These are phyloP conservation scores for Coffea canephora DNA, from an alignment of 257 asterid genomes.

Conservation along the genomic window DNA sequence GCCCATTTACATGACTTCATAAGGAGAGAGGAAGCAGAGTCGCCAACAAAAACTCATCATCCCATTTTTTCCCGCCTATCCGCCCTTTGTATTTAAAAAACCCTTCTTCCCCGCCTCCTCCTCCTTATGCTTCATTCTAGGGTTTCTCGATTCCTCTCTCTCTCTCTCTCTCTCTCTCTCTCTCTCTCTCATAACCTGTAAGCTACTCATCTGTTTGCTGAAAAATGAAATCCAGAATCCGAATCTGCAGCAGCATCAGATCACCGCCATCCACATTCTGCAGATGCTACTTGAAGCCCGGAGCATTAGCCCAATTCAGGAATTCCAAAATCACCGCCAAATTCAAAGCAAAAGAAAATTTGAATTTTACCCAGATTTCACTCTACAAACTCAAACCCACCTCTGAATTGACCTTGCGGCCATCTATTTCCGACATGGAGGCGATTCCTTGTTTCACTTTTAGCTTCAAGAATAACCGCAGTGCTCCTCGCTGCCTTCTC, in stretches of 20 bases:
- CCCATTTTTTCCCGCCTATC: constrained; percentile 56
- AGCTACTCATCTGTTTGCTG: too few species aligned
- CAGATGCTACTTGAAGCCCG: constrained; percentile 57
- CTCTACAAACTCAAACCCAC: constrained; percentile 37
- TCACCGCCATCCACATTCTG: too few species aligned
- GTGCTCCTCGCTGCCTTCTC: constrained; percentile 44
- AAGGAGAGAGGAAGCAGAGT: too few species aligned
- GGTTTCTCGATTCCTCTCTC: constrained; percentile 21
- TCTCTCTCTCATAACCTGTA: background rate
- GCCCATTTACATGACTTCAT: background rate
- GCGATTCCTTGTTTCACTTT: constrained; percentile 50
- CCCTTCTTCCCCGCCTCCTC: constrained; percentile 15
- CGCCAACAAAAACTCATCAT: too few species aligned
- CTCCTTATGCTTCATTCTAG: constrained; percentile 29
- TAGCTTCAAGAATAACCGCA: constrained; percentile 30
- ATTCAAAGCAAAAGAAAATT: constrained; percentile 43
- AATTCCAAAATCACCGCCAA: constrained; percentile 67
- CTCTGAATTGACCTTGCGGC: constrained; percentile 20
- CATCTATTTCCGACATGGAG: constrained; percentile 34
- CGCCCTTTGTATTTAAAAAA: constrained; percentile 38
- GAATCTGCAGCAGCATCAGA: constrained; percentile 12
- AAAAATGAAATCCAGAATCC: constrained; percentile 19
- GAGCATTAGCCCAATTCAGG: constrained; percentile 72
- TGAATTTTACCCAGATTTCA: constrained; percentile 37
- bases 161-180: background rate